phyloP scores from a whole-genome alignment of 768 basidiomycete species.

The Leccinum variicolor region DNA sequence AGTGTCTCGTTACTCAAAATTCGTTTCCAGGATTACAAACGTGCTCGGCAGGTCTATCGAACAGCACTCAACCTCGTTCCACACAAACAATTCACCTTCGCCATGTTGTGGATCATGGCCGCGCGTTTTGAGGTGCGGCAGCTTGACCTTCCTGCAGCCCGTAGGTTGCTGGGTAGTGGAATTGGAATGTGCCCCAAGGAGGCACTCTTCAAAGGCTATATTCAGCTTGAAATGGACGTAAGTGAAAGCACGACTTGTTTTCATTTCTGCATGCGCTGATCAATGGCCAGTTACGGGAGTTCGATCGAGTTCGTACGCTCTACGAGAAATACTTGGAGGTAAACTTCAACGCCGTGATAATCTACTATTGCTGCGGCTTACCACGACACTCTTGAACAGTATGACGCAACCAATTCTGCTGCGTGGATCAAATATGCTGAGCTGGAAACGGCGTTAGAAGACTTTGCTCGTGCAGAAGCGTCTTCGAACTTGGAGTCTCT shows the following conservation, averaged over 20 bases:
- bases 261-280: constrained; percentile 6
- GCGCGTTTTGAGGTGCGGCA: constrained; percentile 89
- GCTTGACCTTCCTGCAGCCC: constrained; percentile 76
- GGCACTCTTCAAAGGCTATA: constrained; percentile 92
- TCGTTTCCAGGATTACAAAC: constrained; percentile 64
- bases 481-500: constrained; percentile 88
- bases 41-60: constrained; percentile 89
- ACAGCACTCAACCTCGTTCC: constrained; percentile 87
- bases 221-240: constrained; percentile 89
- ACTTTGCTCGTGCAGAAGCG: constrained; percentile 83
- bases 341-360: constrained; percentile 14
- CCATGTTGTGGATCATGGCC: constrained; percentile 92
- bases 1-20: neutral
- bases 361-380: neutral
- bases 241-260: constrained; percentile 17
- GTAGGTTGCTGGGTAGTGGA: constrained; percentile 84
- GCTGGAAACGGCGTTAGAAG: constrained; percentile 83
- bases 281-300: constrained; percentile 73
- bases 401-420: constrained; percentile 84
- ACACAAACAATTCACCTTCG: constrained; percentile 96
- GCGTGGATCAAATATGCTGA: constrained; percentile 98
- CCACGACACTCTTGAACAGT: constrained; percentile 38
- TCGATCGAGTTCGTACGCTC: constrained; percentile 85
- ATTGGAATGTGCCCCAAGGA: constrained; percentile 98
- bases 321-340: constrained; percentile 96